These are phyloP conservation scores for Diaporthe sp. DNA, from an alignment of 2,329 filamentous ascomycete species.

Conservation along the genomic window DNA sequence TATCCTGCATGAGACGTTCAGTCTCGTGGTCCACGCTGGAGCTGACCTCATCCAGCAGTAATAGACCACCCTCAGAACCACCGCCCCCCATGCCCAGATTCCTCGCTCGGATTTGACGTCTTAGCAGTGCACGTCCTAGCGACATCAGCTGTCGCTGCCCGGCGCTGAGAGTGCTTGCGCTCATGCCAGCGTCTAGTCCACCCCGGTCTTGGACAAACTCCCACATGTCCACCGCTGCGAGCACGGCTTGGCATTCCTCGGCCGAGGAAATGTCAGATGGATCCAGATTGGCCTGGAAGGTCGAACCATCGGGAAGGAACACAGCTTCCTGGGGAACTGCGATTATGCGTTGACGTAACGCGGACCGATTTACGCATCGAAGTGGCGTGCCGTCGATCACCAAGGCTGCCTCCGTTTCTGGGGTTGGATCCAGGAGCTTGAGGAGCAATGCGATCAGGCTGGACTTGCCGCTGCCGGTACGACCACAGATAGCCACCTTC, in stretches of 20 bases:
- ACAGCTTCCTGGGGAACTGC: conserved; percentile 68
- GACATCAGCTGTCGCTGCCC: conserved; percentile 63
- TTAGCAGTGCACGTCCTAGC: conserved; percentile 47
- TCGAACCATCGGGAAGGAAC: conserved; percentile 62
- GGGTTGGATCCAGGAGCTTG: conserved; percentile 57
- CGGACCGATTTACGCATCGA: conserved; percentile 54
- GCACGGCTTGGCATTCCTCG: conserved; percentile 51
- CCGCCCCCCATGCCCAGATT: conserved; percentile 43
- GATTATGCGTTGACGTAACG: conserved; percentile 62
- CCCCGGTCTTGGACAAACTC: conserved; percentile 51
- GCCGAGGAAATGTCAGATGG: conserved; percentile 51
- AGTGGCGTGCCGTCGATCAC: conserved; percentile 59
- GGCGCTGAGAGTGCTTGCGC: conserved; percentile 63
- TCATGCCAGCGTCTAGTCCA: conserved; percentile 56
- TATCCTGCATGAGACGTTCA: conserved; percentile 46
- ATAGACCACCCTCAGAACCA: conserved; percentile 46
- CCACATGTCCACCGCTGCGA: conserved; percentile 54
- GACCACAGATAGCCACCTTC: conserved; percentile 60
- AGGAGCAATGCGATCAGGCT: conserved; percentile 57
- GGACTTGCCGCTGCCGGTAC: conserved; percentile 61
- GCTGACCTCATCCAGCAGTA: conserved; percentile 47
- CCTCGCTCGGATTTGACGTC: conserved; percentile 46
- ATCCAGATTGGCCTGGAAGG: conserved; percentile 60
- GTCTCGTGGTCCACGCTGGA: conserved; percentile 50
- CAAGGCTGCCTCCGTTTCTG: conserved; percentile 48